Percentiles rank a stretch among this genome's conserved stretches.
Evolutionary conservation across 257 asterid species (phyloP).

Genomic region (Solanum ossicruentum): DNA sequence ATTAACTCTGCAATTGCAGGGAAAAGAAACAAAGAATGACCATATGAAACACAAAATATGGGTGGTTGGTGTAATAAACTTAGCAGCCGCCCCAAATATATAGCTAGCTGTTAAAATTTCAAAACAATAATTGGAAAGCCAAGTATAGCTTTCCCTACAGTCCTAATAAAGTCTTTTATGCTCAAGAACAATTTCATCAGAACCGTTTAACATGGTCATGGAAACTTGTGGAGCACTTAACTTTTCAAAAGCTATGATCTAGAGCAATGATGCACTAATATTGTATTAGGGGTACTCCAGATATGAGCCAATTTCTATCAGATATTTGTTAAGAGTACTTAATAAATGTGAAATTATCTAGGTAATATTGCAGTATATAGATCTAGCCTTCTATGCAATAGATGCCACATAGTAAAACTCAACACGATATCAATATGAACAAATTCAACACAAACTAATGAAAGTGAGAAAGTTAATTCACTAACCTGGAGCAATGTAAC

Average conservation of each 20-base stretch:
- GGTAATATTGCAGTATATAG: not conserved
- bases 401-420: not conserved
- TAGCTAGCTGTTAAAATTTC: not conserved
- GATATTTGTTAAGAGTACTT: not conserved
- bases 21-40: not conserved
- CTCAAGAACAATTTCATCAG: not conserved
- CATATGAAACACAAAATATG: not conserved
- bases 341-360: not conserved
- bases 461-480: not conserved
- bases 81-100: not conserved
- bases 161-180: not conserved
- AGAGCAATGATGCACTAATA: not conserved
- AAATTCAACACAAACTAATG: not conserved
- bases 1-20: not conserved
- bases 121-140: not conserved
- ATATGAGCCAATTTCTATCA: not conserved
- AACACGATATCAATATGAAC: not conserved
- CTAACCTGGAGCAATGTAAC: constrained; percentile 94
- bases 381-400: not conserved
- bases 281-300: not conserved
- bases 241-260: not conserved
- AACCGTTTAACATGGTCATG: not conserved
- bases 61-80: not conserved
- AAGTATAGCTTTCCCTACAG: not conserved
- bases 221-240: not conserved